Evolutionary conservation across 768 basidiomycete species (phyloP).

Genomic region (Cystofilobasidium macerans): DNA sequence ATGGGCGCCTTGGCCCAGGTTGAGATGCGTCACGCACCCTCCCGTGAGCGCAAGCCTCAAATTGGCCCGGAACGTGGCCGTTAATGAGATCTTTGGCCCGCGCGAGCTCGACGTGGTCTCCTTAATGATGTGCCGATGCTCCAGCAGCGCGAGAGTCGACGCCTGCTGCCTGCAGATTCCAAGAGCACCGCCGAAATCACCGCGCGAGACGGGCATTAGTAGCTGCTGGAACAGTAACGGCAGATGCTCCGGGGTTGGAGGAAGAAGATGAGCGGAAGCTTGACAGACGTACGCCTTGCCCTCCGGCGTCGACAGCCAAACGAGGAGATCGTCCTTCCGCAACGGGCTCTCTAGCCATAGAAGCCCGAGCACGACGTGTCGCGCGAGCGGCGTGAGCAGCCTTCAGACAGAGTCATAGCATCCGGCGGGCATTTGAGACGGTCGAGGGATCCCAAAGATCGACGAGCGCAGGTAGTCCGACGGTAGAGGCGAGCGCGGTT

Average conservation of each 20-base stretch:
- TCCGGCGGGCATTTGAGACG: neutral
- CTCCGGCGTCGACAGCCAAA: constrained; percentile 58
- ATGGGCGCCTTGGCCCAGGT: too few relatives aligned
- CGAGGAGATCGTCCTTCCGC: constrained; percentile 53
- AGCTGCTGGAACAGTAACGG: too few relatives aligned
- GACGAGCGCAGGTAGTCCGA: neutral
- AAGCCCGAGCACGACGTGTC: constrained; percentile 76
- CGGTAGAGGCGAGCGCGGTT: too few relatives aligned
- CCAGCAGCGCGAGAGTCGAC: constrained; percentile 10
- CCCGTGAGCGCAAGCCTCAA: constrained; percentile 77
- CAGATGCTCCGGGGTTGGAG: too few relatives aligned
- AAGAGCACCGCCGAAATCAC: neutral
- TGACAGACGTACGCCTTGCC: constrained; percentile 50
- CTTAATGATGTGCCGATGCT: constrained; percentile 48
- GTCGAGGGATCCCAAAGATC: too few relatives aligned
- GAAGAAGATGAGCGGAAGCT: constrained; percentile 16
- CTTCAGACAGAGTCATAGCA: constrained; percentile 38
- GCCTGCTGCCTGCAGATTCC: neutral
- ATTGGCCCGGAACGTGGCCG: constrained; percentile 62
- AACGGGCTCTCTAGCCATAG: constrained; percentile 77
- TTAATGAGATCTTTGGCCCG: constrained; percentile 62
- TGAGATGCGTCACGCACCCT: too few relatives aligned
- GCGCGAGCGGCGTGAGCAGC: constrained; percentile 62
- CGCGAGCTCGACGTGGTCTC: constrained; percentile 50
- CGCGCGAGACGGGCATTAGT: too few relatives aligned